A percentile compares a stretch with the other conserved stretches of the same genome.
phyloP scores from a whole-genome alignment of 192 early-diverging fungal genomes.

The Spizellomyces punctatus region DNA sequence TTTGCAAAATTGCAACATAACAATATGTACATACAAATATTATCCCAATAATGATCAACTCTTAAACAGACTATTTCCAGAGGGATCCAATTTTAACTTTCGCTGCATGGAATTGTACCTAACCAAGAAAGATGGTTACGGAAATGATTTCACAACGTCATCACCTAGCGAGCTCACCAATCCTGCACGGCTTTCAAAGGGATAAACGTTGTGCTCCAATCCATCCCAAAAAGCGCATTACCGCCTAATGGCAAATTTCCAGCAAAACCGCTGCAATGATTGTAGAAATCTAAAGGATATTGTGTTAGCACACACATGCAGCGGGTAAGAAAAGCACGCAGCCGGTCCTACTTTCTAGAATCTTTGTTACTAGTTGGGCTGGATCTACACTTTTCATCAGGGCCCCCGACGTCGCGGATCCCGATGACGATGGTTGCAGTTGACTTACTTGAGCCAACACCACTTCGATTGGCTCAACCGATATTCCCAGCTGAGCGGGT shows the following conservation, averaged over 20 bases:
- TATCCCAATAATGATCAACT: no score
- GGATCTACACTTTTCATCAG: conserved; percentile 65
- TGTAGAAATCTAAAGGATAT: conserved; percentile 36
- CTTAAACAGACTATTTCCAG: conserved; percentile 1
- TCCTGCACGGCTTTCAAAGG: conserved; percentile 49
- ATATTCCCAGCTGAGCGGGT: conserved; percentile 83
- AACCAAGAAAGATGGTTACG: conserved; percentile 56
- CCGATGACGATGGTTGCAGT: conserved; percentile 32
- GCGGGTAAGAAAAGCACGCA: neutral
- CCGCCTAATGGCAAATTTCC: conserved; percentile 54
- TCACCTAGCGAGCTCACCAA: conserved; percentile 55
- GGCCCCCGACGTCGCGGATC: conserved; percentile 42
- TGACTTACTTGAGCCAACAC: conserved; percentile 61
- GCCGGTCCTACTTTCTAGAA: conserved; percentile 38
- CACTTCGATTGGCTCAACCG: conserved; percentile 81
- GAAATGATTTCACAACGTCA: neutral
- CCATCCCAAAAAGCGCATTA: conserved; percentile 52
- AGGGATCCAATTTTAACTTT: conserved; percentile 75
- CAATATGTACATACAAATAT: no score
- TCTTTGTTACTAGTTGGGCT: conserved; percentile 48
- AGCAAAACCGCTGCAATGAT: conserved; percentile 53
- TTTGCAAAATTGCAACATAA: no score
- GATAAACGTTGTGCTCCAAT: conserved; percentile 44
- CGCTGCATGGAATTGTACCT: conserved; percentile 79
- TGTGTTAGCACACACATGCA: neutral